Conservation (phyloP, 2,329 filamentous ascomycete species). For the Talaromyces albobiverticillius region DNA sequence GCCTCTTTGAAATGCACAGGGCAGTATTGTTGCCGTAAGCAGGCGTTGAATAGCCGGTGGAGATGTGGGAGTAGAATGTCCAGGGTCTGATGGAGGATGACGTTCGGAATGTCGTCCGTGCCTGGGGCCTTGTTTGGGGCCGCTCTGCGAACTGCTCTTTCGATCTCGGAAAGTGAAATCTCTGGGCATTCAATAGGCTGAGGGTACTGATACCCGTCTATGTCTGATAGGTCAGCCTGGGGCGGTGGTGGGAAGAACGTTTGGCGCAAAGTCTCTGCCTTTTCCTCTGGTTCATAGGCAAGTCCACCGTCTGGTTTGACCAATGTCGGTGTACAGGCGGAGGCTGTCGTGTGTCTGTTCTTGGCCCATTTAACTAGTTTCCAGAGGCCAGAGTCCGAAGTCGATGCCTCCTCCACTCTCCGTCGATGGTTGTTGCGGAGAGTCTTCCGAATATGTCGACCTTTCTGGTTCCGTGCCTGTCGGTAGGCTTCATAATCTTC, state of each 20-base stretch:
- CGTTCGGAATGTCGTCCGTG: neutral
- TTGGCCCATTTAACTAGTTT: neutral
- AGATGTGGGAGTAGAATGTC: slow-evolving; percentile 28
- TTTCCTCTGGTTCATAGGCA: neutral
- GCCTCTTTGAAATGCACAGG: slow-evolving; percentile 19
- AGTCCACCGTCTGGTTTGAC: neutral
- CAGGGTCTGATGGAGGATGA: neutral
- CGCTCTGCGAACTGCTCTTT: neutral
- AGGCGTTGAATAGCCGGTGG: slow-evolving; percentile 5
- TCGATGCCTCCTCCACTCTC: neutral
- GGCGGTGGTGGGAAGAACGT: neutral
- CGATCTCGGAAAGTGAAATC: neutral
- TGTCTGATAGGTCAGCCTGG: neutral
- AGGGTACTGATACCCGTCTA: neutral
- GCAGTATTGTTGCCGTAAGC: slow-evolving; percentile 17
- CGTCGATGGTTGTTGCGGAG: neutral
- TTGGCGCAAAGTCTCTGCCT: neutral
- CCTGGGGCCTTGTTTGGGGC: neutral
- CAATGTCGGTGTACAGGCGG: neutral
- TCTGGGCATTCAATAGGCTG: neutral
- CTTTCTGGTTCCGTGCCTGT: neutral
- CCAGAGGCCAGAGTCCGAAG: neutral
- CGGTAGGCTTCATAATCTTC: neutral
- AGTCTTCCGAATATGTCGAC: neutral
- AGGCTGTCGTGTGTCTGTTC: neutral